Evolutionary conservation across 2,329 filamentous ascomycete species (phyloP).

Genomic region (Paraconiothyrium sp.): DNA sequence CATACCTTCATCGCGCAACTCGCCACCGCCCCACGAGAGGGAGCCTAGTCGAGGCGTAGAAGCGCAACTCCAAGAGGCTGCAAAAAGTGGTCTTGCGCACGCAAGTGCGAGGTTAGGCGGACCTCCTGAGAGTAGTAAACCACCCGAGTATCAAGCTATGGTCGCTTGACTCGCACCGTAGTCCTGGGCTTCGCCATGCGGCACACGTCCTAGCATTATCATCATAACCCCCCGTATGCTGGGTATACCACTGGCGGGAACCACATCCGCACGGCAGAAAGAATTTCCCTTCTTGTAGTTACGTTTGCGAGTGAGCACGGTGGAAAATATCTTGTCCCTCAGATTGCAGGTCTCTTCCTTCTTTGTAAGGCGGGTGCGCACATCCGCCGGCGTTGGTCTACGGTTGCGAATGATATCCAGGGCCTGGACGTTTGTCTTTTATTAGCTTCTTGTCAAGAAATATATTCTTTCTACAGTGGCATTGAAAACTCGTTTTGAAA

Average conservation of each 20-base stretch:
- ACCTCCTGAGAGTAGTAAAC: slow-evolving; percentile 24
- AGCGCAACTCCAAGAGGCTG: slow-evolving; percentile 46
- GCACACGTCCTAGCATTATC: background rate
- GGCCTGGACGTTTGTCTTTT: background rate
- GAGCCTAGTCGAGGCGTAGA: slow-evolving; percentile 36
- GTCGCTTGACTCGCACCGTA: slow-evolving; percentile 30
- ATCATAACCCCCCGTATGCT: background rate
- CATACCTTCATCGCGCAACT: slow-evolving; percentile 27
- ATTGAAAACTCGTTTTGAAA: no score
- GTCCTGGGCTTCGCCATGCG: background rate
- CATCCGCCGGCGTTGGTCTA: background rate
- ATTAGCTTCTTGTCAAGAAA: background rate
- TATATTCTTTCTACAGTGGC: background rate
- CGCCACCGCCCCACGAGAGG: slow-evolving; percentile 28
- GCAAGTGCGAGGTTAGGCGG: slow-evolving; percentile 29
- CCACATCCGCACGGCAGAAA: background rate
- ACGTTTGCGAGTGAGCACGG: background rate
- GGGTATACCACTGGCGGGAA: background rate
- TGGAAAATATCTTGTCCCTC: background rate
- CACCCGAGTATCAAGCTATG: slow-evolving; percentile 37
- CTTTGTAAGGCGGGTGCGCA: background rate
- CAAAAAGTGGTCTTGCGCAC: slow-evolving; percentile 45
- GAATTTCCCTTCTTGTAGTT: background rate
- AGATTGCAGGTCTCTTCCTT: background rate
- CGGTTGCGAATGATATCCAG: slow-evolving; percentile 5